These are phyloP conservation scores for Colletotrichum gloeosporioides DNA, from an alignment of 2,329 filamentous ascomycete species.

Conservation along the genomic window DNA sequence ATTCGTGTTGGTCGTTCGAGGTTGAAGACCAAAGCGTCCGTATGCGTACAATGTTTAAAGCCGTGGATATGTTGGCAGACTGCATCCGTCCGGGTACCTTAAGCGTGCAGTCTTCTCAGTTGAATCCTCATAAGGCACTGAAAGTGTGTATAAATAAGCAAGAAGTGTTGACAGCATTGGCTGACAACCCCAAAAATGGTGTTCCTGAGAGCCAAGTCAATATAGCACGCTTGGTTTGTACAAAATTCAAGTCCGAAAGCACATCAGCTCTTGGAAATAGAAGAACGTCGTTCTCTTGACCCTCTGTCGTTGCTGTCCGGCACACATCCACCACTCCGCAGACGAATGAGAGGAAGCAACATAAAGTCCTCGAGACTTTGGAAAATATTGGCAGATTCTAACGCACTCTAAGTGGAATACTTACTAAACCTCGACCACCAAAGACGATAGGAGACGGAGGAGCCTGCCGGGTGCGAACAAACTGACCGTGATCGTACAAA, in stretches of 20 bases:
- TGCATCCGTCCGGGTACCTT: too few relatives aligned
- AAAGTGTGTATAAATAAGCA: neutral
- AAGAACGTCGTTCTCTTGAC: fast-evolving
- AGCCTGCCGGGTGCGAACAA: too few relatives aligned
- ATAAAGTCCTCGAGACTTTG: fast-evolving
- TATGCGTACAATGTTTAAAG: too few relatives aligned
- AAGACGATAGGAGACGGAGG: too few relatives aligned
- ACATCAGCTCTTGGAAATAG: neutral
- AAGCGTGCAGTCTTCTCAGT: too few relatives aligned
- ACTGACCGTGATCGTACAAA: fast-evolving
- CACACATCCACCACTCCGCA: fast-evolving
- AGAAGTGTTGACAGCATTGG: neutral
- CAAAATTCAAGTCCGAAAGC: neutral
- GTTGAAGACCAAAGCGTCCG: neutral
- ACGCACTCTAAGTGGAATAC: neutral
- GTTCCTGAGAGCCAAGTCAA: too few relatives aligned
- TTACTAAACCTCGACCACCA: fast-evolving
- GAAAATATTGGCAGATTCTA: fast-evolving
- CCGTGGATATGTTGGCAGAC: neutral
- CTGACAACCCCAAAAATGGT: too few relatives aligned
- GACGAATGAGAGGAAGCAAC: neutral
- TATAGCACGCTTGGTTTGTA: too few relatives aligned
- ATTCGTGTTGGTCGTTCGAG: neutral
- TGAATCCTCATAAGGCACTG: too few relatives aligned
- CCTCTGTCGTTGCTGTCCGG: neutral